These are phyloP conservation scores for Saccharomycopsis babjevae DNA, from an alignment of 805 yeast species.

Conservation along the genomic window DNA sequence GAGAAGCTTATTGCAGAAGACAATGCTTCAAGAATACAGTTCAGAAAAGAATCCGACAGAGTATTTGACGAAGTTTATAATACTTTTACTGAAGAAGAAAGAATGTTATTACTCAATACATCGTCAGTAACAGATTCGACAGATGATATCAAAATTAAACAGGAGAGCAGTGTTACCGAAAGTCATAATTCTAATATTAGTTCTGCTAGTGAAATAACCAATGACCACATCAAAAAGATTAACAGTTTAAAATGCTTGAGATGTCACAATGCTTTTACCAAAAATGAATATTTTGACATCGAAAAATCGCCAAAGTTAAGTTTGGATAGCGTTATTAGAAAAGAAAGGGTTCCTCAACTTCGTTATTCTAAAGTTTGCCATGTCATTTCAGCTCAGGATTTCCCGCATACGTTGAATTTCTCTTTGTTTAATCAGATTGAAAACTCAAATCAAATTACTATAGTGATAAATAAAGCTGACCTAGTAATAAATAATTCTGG, in stretches of 20 bases:
- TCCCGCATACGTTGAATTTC: conserved; percentile 42
- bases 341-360: not conserved
- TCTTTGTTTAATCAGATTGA: conserved; percentile 24
- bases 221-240: not conserved
- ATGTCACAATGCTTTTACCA: conserved; percentile 15
- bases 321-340: not conserved
- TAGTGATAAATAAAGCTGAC: conserved; percentile 31
- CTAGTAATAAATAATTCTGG: conserved; percentile 22
- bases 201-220: not conserved
- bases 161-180: not conserved
- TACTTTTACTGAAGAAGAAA: conserved; percentile 7
- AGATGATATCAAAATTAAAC: not conserved
- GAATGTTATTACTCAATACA: not conserved
- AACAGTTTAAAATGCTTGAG: conserved; percentile 1
- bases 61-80: conserved; percentile 4
- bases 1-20: not conserved
- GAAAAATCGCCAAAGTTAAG: conserved; percentile 22
- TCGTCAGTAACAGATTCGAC: not conserved
- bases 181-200: not conserved
- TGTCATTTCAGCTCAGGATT: conserved; percentile 48
- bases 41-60: conserved; percentile 1
- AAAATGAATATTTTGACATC: conserved; percentile 29
- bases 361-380: conserved; percentile 35
- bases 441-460: conserved; percentile 19
- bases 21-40: not conserved